Percentiles rank a stretch among this genome's conserved stretches.
Evolutionary conservation across 371 early-diverging fungal species (phyloP).

Genomic region (Capillidium rhysosporum): DNA sequence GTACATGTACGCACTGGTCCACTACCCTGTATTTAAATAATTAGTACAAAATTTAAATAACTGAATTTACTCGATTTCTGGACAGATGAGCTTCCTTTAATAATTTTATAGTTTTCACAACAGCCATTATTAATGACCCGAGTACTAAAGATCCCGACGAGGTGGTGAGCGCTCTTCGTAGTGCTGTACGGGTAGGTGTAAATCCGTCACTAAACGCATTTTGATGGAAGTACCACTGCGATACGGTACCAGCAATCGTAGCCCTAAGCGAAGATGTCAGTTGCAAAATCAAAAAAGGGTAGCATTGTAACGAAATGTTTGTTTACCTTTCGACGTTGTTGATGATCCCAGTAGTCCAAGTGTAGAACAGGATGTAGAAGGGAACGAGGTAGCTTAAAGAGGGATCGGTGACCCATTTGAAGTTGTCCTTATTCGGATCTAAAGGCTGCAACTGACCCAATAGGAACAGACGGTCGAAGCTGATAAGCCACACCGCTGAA

Average conservation of each 20-base stretch:
- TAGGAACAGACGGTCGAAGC: slow-evolving; percentile 3
- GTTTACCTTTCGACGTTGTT: slow-evolving; percentile 3
- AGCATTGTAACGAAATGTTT: neutral
- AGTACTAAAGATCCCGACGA: neutral
- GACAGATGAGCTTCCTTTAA: neutral
- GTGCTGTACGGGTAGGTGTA: neutral
- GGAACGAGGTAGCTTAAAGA: neutral
- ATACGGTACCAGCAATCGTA: slow-evolving; percentile 3
- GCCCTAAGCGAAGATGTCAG: neutral
- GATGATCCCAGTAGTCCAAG: slow-evolving; percentile 1
- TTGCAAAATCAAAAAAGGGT: neutral
- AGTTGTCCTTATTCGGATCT: neutral
- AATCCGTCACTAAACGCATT: neutral
- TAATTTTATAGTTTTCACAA: neutral
- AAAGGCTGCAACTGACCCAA: neutral
- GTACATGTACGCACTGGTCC: neutral
- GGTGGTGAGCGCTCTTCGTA: neutral
- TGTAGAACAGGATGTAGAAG: neutral
- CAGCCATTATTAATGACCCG: neutral
- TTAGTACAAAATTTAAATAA: neutral
- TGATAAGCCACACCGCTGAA: neutral
- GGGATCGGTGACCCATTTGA: neutral
- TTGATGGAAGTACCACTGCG: slow-evolving; percentile 6
- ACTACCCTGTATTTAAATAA: neutral
- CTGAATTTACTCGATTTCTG: neutral